Percentiles rank a stretch among this genome's conserved stretches.
phyloP scores from a whole-genome alignment of 176 grass and related monocot genomes.

The Juncus effusus region DNA sequence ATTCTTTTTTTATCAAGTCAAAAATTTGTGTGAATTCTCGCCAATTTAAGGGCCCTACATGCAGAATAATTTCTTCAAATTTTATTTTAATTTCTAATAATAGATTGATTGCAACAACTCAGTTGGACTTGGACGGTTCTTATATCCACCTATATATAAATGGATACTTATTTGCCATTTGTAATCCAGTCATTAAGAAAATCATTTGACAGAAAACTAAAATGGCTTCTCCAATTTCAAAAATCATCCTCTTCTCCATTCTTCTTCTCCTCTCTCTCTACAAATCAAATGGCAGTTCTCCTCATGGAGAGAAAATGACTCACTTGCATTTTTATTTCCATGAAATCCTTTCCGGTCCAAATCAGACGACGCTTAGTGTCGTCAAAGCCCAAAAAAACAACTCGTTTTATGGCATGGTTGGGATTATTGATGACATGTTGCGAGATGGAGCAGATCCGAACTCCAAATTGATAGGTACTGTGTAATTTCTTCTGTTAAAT shows the following conservation, averaged over 20 bases:
- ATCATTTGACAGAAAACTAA: neutral
- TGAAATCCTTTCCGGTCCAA: neutral
- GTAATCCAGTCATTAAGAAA: no score
- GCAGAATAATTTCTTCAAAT: no score
- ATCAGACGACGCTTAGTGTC: neutral
- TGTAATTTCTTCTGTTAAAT: neutral
- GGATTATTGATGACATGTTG: neutral
- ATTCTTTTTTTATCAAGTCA: no score
- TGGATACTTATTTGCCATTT: no score
- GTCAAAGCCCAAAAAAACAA: neutral
- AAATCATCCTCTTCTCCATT: constrained; percentile 8
- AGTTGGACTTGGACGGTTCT: no score
- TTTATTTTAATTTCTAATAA: no score
- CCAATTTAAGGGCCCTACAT: no score
- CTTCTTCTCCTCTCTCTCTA: constrained; percentile 12
- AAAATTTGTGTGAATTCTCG: no score
- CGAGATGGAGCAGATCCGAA: neutral
- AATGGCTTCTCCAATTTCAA: constrained; percentile 12
- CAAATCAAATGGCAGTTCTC: neutral
- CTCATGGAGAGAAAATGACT: neutral
- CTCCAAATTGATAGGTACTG: constrained; percentile 5
- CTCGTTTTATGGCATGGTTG: neutral
- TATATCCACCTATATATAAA: no score
- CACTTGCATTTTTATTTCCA: constrained; percentile 23
- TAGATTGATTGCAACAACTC: no score